These are phyloP conservation scores for Ogataea trehaloabstinens DNA, from an alignment of 805 yeast genomes.

Conservation along the genomic window DNA sequence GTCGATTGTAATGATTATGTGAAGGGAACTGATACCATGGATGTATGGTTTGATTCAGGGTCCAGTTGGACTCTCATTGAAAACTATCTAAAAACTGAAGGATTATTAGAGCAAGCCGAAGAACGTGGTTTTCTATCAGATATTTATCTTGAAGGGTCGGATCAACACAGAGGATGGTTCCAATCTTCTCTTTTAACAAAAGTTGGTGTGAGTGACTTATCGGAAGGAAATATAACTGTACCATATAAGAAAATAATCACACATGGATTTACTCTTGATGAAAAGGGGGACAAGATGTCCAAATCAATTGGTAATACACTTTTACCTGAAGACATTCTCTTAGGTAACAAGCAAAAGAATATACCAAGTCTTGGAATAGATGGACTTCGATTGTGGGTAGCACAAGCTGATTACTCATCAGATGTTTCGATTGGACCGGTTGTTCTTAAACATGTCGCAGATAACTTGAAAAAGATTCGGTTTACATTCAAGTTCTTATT, in stretches of 20 bases:
- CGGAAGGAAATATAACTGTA: constrained; percentile 24
- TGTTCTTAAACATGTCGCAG: constrained; percentile 72
- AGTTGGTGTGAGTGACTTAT: constrained; percentile 42
- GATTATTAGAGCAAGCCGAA: constrained; percentile 30
- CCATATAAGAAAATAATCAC: constrained; percentile 81
- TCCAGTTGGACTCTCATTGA: constrained; percentile 76
- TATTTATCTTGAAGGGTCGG: constrained; percentile 94
- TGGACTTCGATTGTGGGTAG: constrained; percentile 88
- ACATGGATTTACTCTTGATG: constrained; percentile 92
- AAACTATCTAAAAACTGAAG: constrained; percentile 35
- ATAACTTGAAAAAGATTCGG: constrained; percentile 76
- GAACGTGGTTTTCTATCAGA: constrained; percentile 57
- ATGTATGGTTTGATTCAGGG: constrained; percentile 99
- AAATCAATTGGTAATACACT: constrained; percentile 86
- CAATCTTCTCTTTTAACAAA: constrained; percentile 87
- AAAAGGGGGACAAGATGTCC: constrained; percentile 86
- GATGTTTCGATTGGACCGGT: constrained; percentile 77
- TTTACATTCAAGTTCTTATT: constrained; percentile 76
- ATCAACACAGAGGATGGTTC: constrained; percentile 99
- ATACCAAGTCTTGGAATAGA: constrained; percentile 79
- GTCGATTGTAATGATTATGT: constrained; percentile 41
- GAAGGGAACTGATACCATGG: constrained; percentile 91
- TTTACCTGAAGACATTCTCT: constrained; percentile 63
- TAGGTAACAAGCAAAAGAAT: constrained; percentile 50
- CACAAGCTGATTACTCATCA: constrained; percentile 79